Evolutionary conservation across 352 stramenopile genomes (phyloP).

Genomic region (Pythium sp.): DNA sequence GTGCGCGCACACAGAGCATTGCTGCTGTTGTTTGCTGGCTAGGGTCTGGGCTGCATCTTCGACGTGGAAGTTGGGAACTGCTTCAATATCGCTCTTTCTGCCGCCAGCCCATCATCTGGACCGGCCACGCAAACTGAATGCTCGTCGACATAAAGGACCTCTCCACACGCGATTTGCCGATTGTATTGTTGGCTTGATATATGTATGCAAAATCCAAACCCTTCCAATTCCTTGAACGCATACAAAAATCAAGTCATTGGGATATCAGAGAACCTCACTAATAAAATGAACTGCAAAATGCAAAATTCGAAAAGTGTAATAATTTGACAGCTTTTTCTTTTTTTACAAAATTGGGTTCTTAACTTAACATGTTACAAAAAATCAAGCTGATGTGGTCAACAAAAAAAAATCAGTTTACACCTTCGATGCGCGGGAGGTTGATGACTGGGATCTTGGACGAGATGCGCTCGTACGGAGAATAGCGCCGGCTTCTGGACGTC

Average conservation of each 20-base stretch:
- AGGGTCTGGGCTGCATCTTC: constrained; percentile 5
- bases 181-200: no score
- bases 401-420: constrained; percentile 42
- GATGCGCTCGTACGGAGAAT: constrained; percentile 41
- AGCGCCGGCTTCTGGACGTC: constrained; percentile 4
- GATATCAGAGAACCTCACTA: no score
- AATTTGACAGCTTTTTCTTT: background rate
- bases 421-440: constrained; percentile 55
- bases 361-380: constrained; percentile 9
- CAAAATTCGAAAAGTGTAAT: background rate
- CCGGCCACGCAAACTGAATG: background rate
- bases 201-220: no score
- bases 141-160: constrained; percentile 3
- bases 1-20: background rate
- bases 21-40: background rate
- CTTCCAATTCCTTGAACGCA: no score
- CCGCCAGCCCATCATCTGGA: background rate
- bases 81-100: constrained; percentile 25
- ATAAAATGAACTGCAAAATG: background rate
- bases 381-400: background rate
- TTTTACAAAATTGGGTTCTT: constrained; percentile 12
- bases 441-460: constrained; percentile 61
- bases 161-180: background rate
- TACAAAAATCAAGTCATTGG: no score
- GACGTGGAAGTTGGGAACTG: constrained; percentile 23